These are phyloP conservation scores for Geosmithia flava DNA, from an alignment of 2,329 filamentous ascomycete species.

Conservation along the genomic window DNA sequence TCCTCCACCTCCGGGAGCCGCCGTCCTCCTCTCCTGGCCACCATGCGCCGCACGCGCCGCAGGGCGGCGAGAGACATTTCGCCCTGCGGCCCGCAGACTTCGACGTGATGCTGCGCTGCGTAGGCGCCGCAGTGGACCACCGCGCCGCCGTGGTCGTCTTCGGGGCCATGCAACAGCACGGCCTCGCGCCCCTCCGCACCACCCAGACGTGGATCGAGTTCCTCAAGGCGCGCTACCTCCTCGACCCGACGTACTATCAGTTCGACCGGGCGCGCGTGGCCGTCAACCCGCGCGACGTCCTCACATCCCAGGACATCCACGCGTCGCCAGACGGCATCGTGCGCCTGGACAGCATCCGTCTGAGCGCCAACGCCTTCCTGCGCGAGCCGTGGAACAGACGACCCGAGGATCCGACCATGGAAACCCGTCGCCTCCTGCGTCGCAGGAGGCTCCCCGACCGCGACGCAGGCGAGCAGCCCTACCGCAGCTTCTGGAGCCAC, in stretches of 20 bases:
- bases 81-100: slow-evolving; percentile 27
- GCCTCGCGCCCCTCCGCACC: slow-evolving; percentile 16
- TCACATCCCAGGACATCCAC: neutral
- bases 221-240: slow-evolving; percentile 32
- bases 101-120: slow-evolving; percentile 29
- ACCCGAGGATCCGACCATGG: slow-evolving; percentile 8
- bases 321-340: neutral
- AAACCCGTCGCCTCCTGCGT: slow-evolving; percentile 13
- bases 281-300: slow-evolving; percentile 22
- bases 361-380: slow-evolving; percentile 13
- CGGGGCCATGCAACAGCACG: slow-evolving; percentile 8
- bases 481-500: slow-evolving; percentile 13
- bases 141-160: slow-evolving; percentile 11
- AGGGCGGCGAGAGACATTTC: neutral
- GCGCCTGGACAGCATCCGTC: slow-evolving; percentile 7
- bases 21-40: too few species aligned
- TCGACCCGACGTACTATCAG: slow-evolving; percentile 31
- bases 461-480: slow-evolving; percentile 1
- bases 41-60: too few species aligned
- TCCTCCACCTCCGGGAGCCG: slow-evolving; percentile 18
- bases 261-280: slow-evolving; percentile 27
- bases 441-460: slow-evolving; percentile 2
- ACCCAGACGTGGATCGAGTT: slow-evolving; percentile 29
- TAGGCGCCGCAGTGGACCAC: slow-evolving; percentile 31
- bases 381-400: slow-evolving; percentile 17